A percentile compares a stretch with the other conserved stretches of the same genome.
phyloP scores from a whole-genome alignment of 441 rosid species.

The Omphalea diandra region DNA sequence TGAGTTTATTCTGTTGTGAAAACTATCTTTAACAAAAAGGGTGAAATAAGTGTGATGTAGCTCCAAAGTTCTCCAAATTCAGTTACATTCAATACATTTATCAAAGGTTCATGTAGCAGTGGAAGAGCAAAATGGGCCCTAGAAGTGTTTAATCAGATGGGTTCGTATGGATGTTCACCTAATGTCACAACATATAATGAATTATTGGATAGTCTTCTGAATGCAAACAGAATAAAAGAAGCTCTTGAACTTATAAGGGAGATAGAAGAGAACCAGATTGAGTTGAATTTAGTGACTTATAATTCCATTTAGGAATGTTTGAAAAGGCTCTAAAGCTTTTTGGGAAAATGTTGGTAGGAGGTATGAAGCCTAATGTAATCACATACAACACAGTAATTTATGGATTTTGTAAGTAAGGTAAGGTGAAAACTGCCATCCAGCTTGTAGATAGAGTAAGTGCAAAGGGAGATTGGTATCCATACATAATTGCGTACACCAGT shows the following conservation, averaged over 20 bases:
- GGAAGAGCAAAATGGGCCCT: slow-evolving; percentile 66
- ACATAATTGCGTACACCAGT: slow-evolving; percentile 56
- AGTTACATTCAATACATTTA: slow-evolving; percentile 62
- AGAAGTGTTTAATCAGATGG: slow-evolving; percentile 53
- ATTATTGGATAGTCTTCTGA: slow-evolving; percentile 57
- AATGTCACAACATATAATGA: slow-evolving; percentile 68
- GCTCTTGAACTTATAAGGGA: slow-evolving; percentile 48
- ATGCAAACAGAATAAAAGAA: slow-evolving; percentile 43
- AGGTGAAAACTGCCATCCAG: slow-evolving; percentile 42
- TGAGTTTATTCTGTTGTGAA: too few relatives aligned
- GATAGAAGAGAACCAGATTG: slow-evolving; percentile 45
- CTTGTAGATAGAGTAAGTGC: slow-evolving; percentile 39
- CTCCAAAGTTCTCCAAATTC: slow-evolving; percentile 68
- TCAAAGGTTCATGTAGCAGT: slow-evolving; percentile 62
- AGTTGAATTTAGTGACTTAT: slow-evolving; percentile 54
- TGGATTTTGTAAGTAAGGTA: slow-evolving; percentile 57
- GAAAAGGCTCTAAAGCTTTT: slow-evolving; percentile 50
- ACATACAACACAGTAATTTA: slow-evolving; percentile 53
- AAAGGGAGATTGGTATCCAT: slow-evolving; percentile 57
- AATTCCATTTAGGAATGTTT: slow-evolving; percentile 59
- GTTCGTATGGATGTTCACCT: slow-evolving; percentile 48
- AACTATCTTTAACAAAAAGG: too few relatives aligned
- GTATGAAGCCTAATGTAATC: slow-evolving; percentile 53
- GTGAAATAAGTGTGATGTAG: too few relatives aligned
- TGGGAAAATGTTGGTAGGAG: slow-evolving; percentile 62